phyloP scores from a whole-genome alignment of 345 rosid genomes.

The Rhodamnia rubescens region DNA sequence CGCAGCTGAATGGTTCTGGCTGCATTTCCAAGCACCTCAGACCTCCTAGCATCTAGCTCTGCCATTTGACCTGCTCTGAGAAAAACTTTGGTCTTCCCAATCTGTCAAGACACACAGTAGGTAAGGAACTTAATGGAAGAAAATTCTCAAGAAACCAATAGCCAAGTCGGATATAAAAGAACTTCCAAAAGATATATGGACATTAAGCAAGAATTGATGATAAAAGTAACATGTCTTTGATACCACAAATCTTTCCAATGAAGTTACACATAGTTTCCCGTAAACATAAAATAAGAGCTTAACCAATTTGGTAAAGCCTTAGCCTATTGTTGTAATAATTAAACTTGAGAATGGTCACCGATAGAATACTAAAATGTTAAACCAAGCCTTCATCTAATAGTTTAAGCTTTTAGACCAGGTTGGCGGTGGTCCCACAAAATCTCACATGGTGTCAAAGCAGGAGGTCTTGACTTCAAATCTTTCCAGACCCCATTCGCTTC shows the following conservation, averaged over 20 bases:
- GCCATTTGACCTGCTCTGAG: slow-evolving; percentile 99
- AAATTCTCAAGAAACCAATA: neutral
- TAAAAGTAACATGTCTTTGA: neutral
- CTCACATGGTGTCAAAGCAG: too few relatives aligned
- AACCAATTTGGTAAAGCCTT: neutral
- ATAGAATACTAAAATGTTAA: too few relatives aligned
- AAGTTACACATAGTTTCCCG: neutral
- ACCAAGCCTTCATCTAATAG: too few relatives aligned
- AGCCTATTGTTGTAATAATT: neutral
- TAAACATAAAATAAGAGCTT: neutral
- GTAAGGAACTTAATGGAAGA: neutral
- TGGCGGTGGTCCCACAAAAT: too few relatives aligned
- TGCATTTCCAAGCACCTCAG: slow-evolving; percentile 91
- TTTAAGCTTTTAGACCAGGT: too few relatives aligned
- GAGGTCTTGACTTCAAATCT: too few relatives aligned
- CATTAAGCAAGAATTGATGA: neutral
- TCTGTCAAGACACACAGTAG: slow-evolving; percentile 20
- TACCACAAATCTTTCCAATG: neutral
- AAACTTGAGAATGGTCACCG: neutral
- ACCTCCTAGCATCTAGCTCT: slow-evolving; percentile 92
- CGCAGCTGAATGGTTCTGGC: slow-evolving; percentile 83
- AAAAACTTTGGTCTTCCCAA: slow-evolving; percentile 84
- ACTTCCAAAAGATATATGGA: neutral
- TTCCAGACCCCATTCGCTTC: too few relatives aligned
- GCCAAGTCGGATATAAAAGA: neutral